Evolutionary conservation across 2,329 filamentous ascomycete genomes (phyloP), one percentile per base, ranked within the genome.

Genomic region (Ophiostoma ips): DNA sequence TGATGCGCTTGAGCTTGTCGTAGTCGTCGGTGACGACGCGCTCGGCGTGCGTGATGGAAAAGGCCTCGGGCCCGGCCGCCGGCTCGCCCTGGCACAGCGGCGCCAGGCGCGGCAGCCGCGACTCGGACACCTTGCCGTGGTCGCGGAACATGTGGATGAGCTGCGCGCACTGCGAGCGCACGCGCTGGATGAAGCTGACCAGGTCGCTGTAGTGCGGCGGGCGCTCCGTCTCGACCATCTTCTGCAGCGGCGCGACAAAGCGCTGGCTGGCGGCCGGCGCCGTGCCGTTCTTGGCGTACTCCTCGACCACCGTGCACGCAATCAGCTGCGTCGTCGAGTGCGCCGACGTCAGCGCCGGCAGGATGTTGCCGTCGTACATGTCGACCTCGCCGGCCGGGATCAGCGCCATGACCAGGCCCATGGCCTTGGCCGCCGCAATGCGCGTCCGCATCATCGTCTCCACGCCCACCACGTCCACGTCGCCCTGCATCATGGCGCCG

Each of bases 401-500:
- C 35, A 81, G 67, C 15, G 83, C 79, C 69, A 98, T 85, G 38
- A 94, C 75, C 56, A 87, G 76, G 33, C 90, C 92, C 65, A 98
- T 80, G 2, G 92, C 92, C 60, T 77, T 81, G 18, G 90, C 86
- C 12, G 89, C 87, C 52, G 80, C 84, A n/a, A 94, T 83, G 57
- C 90, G 85, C 8, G 89, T 95, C 54, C 90, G 81, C 46, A 96
- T 79, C 64, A 98, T 78, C 7, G 82, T 82, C 53, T 98, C 92
- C 59, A 84, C 77, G 31, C 92, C 89, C 24, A 98, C 89, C 38
- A 98, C 73, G 61, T 98, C 94, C 44, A 96, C 83, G 60, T 98
- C 94, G 48, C 94, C 92, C 62, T 90, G 86, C 71, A 98, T 88
- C 83, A 98, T 95, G 58, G 94, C 89, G 10, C 89, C 92, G 63